Base-by-base conservation (phyloP, 768 basidiomycete species). In the Lactarius hatsudake region DNA sequence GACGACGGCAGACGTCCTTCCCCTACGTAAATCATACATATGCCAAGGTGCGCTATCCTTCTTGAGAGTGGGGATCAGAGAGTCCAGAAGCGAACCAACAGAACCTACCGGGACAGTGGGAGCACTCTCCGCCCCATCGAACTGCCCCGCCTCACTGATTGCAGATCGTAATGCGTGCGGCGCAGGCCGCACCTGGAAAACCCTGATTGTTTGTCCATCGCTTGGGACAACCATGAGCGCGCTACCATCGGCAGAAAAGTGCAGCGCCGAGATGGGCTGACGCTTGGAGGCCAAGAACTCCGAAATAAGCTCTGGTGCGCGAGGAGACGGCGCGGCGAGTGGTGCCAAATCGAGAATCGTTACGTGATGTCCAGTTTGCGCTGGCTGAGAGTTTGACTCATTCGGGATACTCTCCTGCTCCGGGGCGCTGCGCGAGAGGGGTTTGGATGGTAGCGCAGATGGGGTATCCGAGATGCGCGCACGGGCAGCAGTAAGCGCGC, bases 11-110 rank as follows among this genome's bases (percentile, higher is more conserved):
- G 81, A 80, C n/a, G 90, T 91, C 30, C 84, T 79, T 6, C 92
- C 92, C n/a, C 91, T 80, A 54, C 82, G 80, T 26, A 94, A 78
- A 67, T 86, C 84, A 68, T 94, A 94, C 64, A 89, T 66, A 68
- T 88, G 87, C 77, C 80, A 83, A 9, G 82, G 79, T 65, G 63
- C 68, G 63, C 65, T 71, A 70, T 58, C 61, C 66, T 51, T 54
- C 64, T 40, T 26, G 43, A 6, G 66, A 28, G 34, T 60, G n/a
- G 64, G 60, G 0, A 34, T 2, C 20, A 36, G 28, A 20, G 23
- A 40, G 8, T 56, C 32, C 23, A 32, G 26, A 57, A 7, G 18
- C 10, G 40, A 45, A 32, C 4, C 18, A 43, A 38, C 12, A 18
- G 36, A 9, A 60, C 56, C 20, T 55, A 65, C 62, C 36, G 54